These are phyloP conservation scores for Cryptococcus sp. DNA, from an alignment of 1,284 basidiomycete genomes.

Conservation along the genomic window DNA sequence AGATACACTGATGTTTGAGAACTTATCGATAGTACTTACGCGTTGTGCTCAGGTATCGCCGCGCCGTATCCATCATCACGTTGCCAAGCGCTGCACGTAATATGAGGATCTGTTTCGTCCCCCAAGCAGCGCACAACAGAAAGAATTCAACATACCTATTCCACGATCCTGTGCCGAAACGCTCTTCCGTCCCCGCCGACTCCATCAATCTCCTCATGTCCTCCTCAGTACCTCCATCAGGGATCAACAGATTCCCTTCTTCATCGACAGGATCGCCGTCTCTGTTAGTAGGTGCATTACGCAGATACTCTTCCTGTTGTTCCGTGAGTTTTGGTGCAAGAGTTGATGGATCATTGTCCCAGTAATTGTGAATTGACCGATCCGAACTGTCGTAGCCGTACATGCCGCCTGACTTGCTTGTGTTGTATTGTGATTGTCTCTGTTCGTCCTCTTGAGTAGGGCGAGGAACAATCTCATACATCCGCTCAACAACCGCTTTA, in stretches of 20 bases:
- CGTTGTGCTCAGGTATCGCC: too few species aligned
- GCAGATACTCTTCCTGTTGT: conserved; percentile 23
- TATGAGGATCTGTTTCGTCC: neutral
- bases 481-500: conserved; percentile 40
- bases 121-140: neutral
- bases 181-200: neutral
- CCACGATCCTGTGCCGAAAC: neutral
- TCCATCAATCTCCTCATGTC: conserved; percentile 2
- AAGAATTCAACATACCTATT: neutral
- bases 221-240: conserved; percentile 10
- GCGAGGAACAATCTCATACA: conserved; percentile 34
- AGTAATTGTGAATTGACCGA: neutral
- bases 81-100: neutral
- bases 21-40: too few species aligned
- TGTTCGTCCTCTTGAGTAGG: conserved; percentile 9
- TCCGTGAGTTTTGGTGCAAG: conserved; percentile 3
- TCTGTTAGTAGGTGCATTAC: conserved; percentile 19
- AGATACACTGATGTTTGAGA: too few species aligned
- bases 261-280: conserved; percentile 34
- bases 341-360: neutral
- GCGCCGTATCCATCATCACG: too few species aligned
- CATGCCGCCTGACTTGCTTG: neutral
- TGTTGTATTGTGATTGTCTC: neutral
- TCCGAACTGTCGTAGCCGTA: neutral
- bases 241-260: conserved; percentile 30